These are phyloP conservation scores for Tylopilus sp. DNA, from an alignment of 1,284 basidiomycete species.

Conservation along the genomic window DNA sequence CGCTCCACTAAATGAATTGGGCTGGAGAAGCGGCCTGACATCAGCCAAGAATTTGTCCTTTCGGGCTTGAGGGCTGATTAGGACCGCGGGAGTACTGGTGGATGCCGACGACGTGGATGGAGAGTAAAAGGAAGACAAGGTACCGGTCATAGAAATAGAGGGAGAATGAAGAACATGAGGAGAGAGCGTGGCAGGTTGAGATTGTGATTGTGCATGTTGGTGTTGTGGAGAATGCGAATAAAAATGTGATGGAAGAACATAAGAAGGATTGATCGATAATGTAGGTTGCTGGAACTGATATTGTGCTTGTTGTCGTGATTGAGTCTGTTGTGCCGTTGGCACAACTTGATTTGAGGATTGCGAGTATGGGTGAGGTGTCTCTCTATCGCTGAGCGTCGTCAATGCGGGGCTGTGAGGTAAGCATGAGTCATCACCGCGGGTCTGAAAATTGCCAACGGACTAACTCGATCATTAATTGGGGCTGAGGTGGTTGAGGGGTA, in stretches of 20 bases:
- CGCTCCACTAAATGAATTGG: conserved; percentile 63
- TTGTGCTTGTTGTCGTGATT: conserved; percentile 36
- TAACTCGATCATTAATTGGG: conserved; percentile 53
- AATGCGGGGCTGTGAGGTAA: conserved; percentile 43
- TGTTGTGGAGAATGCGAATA: conserved; percentile 34
- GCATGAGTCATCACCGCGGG: conserved; percentile 13
- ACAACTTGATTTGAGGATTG: conserved; percentile 30
- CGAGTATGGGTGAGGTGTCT: conserved; percentile 35
- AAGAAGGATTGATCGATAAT: conserved; percentile 40
- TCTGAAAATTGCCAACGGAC: conserved; percentile 21
- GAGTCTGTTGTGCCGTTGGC: conserved; percentile 31
- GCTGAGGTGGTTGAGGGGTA: conserved; percentile 28
- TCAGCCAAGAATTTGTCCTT: conserved; percentile 48
- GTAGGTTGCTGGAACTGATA: conserved; percentile 38
- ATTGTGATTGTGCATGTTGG: conserved; percentile 36
- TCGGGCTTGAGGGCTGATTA: conserved; percentile 37
- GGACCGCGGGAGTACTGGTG: conserved; percentile 22
- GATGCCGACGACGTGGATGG: conserved; percentile 30
- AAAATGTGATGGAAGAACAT: conserved; percentile 40
- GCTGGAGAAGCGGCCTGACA: conserved; percentile 51
- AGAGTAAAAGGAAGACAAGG: conserved; percentile 38
- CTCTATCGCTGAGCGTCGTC: conserved; percentile 45
- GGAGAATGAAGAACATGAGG: conserved; percentile 64
- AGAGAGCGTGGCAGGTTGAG: conserved; percentile 57
- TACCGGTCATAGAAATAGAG: conserved; percentile 36